Percentiles rank a stretch among this genome's conserved stretches.
Evolutionary conservation across 108 stramenopile species (phyloP).

Genomic region (Schizochytrium sp.): DNA sequence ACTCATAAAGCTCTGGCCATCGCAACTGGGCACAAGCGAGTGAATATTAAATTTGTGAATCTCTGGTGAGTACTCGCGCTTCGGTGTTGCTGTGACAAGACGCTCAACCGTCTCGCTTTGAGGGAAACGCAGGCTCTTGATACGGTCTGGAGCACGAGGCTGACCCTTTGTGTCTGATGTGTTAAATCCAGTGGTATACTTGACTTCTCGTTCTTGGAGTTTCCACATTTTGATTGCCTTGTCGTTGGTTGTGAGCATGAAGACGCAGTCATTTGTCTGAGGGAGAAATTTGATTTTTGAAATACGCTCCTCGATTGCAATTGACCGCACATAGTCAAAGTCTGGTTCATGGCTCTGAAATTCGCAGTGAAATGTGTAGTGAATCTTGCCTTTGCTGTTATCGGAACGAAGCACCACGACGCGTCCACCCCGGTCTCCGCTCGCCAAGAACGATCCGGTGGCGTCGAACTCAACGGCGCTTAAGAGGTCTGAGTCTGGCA

Average conservation of each 20-base stretch:
- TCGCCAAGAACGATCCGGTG: slow-evolving; percentile 67
- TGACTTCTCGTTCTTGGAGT: slow-evolving; percentile 66
- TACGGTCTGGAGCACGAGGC: neutral
- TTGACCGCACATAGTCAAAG: slow-evolving; percentile 79
- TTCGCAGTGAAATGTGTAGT: slow-evolving; percentile 75
- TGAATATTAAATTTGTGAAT: slow-evolving; percentile 83
- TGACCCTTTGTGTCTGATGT: neutral
- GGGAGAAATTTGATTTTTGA: slow-evolving; percentile 78
- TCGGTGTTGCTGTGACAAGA: slow-evolving; percentile 64
- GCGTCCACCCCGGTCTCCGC: slow-evolving; percentile 73
- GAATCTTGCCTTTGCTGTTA: slow-evolving; percentile 24
- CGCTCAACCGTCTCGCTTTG: slow-evolving; percentile 55
- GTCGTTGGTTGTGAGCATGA: slow-evolving; percentile 79
- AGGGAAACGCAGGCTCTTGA: slow-evolving; percentile 60
- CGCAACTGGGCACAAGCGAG: slow-evolving; percentile 70
- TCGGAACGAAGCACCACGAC: slow-evolving; percentile 66
- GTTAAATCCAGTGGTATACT: slow-evolving; percentile 1
- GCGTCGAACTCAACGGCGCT: slow-evolving; percentile 70
- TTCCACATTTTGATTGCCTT: slow-evolving; percentile 80
- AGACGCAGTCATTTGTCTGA: slow-evolving; percentile 65
- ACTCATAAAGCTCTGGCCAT: slow-evolving; percentile 77
- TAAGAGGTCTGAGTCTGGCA: slow-evolving; percentile 68
- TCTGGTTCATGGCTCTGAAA: slow-evolving; percentile 81
- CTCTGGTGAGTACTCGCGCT: slow-evolving; percentile 72
- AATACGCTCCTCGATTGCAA: slow-evolving; percentile 82